Conservation (phyloP, 2,329 filamentous ascomycete species). For the Teratosphaeria nubilosa region DNA sequence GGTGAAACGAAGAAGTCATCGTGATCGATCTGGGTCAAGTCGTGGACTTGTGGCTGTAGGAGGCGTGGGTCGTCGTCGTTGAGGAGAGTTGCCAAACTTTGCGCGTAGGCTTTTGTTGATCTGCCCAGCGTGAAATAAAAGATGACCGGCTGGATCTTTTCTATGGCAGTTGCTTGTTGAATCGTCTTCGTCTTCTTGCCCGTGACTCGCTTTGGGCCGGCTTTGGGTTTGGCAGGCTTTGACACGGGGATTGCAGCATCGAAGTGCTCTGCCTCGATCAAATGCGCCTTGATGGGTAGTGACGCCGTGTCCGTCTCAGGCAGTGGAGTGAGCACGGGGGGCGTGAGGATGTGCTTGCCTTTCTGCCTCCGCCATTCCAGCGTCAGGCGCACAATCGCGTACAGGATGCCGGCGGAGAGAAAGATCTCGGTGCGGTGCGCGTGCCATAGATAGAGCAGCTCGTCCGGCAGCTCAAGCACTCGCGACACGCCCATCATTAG, state of each 20-base stretch:
- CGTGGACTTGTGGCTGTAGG: conserved; percentile 55
- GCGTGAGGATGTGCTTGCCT: conserved; percentile 7
- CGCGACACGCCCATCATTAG: conserved; percentile 7
- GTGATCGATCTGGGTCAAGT: conserved; percentile 78
- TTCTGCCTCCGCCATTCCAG: conserved; percentile 15
- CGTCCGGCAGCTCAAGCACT: conserved; percentile 14
- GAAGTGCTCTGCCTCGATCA: conserved; percentile 4
- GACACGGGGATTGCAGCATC: conserved; percentile 1
- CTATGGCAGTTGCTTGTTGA: conserved; percentile 1
- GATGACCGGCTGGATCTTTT: conserved; percentile 56
- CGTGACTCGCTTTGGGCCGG: conserved; percentile 21
- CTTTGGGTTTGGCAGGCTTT: conserved; percentile 5
- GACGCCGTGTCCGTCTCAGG: background rate
- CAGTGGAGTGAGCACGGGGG: conserved; percentile 4
- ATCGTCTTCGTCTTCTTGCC: conserved; percentile 16
- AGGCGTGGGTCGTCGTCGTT: conserved; percentile 27
- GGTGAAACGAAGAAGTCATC: conserved; percentile 78
- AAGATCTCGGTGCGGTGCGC: conserved; percentile 20
- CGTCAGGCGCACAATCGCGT: conserved; percentile 18
- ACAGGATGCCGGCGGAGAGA: conserved; percentile 19
- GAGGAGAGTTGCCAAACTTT: conserved; percentile 50
- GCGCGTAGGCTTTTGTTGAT: conserved; percentile 65
- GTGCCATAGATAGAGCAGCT: conserved; percentile 25
- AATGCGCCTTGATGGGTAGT: background rate
- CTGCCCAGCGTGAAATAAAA: conserved; percentile 88